A percentile compares a stretch with the other conserved stretches of the same genome.
These are phyloP conservation scores for Carpediemonas membranifera DNA, from an alignment of 78 protist genomes.

Conservation along the genomic window DNA sequence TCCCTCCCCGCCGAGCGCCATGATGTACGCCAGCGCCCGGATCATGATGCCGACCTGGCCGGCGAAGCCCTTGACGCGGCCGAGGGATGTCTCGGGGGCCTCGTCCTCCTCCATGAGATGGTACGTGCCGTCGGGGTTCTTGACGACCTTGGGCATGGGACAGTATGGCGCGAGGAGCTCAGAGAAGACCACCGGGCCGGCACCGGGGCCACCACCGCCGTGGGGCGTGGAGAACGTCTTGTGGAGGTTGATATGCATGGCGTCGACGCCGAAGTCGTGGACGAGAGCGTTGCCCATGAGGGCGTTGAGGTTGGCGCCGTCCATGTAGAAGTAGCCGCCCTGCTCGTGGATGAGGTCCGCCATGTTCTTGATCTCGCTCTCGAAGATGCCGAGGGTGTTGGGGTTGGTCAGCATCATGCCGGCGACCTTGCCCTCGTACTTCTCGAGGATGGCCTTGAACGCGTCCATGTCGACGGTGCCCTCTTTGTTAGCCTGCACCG, in stretches of 20 bases:
- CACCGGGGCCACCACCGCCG: slow-evolving; percentile 34
- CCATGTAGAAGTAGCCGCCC: slow-evolving; percentile 34
- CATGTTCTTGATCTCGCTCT: slow-evolving; percentile 1
- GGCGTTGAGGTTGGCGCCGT: slow-evolving; percentile 32
- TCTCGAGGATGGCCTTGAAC: neutral
- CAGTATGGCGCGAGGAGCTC: neutral
- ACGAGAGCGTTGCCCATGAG: too few relatives aligned
- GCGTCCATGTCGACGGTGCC: slow-evolving; percentile 23
- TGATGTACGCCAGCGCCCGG: slow-evolving; percentile 11
- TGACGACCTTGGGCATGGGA: slow-evolving; percentile 18
- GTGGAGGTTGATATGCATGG: slow-evolving; percentile 30
- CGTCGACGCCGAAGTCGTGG: slow-evolving; percentile 28
- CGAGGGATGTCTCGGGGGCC: neutral
- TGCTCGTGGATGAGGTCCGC: slow-evolving; percentile 16
- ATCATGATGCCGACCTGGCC: slow-evolving; percentile 15
- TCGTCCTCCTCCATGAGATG: neutral
- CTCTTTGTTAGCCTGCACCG: neutral
- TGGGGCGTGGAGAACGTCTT: slow-evolving; percentile 34
- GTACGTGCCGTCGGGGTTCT: too few relatives aligned
- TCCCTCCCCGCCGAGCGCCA: slow-evolving; percentile 21
- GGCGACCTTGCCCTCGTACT: slow-evolving; percentile 5
- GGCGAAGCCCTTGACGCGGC: slow-evolving; percentile 1
- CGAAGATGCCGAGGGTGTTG: slow-evolving; percentile 27
- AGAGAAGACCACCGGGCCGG: slow-evolving; percentile 22
- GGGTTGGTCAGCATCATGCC: slow-evolving; percentile 34